Evolutionary conservation across 176 grass and related monocot genomes (phyloP).

Genomic region (Oryza glaberrima): DNA sequence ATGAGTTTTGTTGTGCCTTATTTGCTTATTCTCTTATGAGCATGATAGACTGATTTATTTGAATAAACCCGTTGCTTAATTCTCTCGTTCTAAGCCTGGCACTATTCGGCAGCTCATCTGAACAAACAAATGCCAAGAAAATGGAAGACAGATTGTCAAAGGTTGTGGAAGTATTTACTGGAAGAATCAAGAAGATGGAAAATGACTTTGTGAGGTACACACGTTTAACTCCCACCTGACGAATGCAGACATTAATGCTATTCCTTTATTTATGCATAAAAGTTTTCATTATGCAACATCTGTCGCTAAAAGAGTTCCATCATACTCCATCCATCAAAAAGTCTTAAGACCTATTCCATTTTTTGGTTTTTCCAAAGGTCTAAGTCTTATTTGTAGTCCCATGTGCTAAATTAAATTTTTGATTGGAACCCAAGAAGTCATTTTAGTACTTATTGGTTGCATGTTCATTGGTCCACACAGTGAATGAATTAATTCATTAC

Average conservation of each 20-base stretch:
- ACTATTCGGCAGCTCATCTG: slow-evolving; percentile 56
- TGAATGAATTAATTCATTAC: background rate
- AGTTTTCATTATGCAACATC: background rate
- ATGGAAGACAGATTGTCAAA: slow-evolving; percentile 66
- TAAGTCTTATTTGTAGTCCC: too few relatives aligned
- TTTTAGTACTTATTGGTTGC: too few relatives aligned
- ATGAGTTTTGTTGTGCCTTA: background rate
- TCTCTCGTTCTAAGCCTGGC: slow-evolving; percentile 40
- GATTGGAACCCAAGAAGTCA: too few relatives aligned
- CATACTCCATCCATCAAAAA: background rate
- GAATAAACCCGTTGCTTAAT: slow-evolving; percentile 1
- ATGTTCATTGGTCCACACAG: too few relatives aligned
- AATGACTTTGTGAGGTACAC: slow-evolving; percentile 74
- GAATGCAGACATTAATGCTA: slow-evolving; percentile 9
- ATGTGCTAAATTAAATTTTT: too few relatives aligned
- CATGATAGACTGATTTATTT: slow-evolving; percentile 23
- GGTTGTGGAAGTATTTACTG: slow-evolving; percentile 72
- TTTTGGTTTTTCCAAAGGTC: too few relatives aligned
- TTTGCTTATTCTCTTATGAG: background rate
- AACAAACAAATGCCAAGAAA: slow-evolving; percentile 63
- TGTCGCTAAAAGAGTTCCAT: background rate
- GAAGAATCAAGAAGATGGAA: slow-evolving; percentile 78
- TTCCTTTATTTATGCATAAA: slow-evolving; percentile 27
- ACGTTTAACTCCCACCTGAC: background rate
- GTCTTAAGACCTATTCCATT: too few relatives aligned